Percentiles rank a stretch among this genome's conserved stretches.
Evolutionary conservation across 202 grass and related monocot genomes (phyloP).

Genomic region (Elaeis oleifera): DNA sequence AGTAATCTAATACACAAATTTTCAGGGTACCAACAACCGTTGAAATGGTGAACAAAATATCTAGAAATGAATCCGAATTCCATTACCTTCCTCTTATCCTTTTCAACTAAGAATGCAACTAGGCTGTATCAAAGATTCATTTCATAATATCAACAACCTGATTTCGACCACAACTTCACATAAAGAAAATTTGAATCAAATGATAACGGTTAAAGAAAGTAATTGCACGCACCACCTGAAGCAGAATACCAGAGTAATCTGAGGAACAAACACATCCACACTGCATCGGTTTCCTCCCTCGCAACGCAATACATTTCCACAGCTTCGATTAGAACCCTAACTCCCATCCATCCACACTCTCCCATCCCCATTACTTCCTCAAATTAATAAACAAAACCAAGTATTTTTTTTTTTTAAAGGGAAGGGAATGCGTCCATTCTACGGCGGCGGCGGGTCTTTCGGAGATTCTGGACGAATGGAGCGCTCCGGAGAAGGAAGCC

Average conservation of each 20-base stretch:
- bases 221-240: constrained; percentile 36
- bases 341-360: too few species aligned
- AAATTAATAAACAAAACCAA: background rate
- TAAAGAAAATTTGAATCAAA: too few species aligned
- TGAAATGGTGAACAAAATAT: too few species aligned
- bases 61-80: too few species aligned
- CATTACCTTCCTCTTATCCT: too few species aligned
- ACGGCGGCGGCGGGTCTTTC: constrained; percentile 18
- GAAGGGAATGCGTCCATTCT: constrained; percentile 77
- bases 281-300: constrained; percentile 73
- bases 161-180: background rate
- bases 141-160: background rate
- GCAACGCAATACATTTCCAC: constrained; percentile 71
- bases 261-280: constrained; percentile 90
- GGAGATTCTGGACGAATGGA: background rate
- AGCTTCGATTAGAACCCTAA: constrained; percentile 27
- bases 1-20: too few species aligned
- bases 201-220: too few species aligned
- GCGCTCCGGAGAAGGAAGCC: background rate
- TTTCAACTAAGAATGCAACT: too few species aligned
- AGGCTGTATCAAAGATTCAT: background rate
- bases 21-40: too few species aligned
- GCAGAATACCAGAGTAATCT: constrained; percentile 57
- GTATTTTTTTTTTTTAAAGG: background rate
- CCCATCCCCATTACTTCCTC: background rate